A percentile compares a stretch with the other conserved stretches of the same genome.
Evolutionary conservation across 768 basidiomycete genomes (phyloP).

Genomic region (Asterophora lycoperdoides): DNA sequence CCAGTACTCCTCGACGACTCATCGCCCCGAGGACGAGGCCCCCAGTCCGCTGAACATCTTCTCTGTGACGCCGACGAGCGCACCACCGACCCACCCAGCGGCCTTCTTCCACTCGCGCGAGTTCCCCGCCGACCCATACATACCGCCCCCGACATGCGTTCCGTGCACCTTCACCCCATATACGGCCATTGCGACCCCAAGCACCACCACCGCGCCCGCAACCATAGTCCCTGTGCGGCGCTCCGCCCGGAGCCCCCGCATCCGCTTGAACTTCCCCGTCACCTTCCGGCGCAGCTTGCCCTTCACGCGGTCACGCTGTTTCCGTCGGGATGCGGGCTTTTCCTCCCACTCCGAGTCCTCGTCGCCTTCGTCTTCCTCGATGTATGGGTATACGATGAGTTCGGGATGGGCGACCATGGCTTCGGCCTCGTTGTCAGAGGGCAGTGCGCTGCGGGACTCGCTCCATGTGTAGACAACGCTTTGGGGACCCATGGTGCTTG

Average conservation of each 20-base stretch:
- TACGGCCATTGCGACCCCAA: constrained; percentile 67
- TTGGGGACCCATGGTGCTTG: constrained; percentile 70
- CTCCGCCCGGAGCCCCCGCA: constrained; percentile 24
- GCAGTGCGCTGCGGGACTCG: constrained; percentile 38
- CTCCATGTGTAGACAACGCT: constrained; percentile 77
- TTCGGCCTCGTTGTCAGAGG: constrained; percentile 55
- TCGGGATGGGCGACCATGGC: constrained; percentile 51
- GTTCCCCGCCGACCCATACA: constrained; percentile 20
- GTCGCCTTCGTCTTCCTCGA: constrained; percentile 21
- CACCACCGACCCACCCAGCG: constrained; percentile 27
- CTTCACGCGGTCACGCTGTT: constrained; percentile 11
- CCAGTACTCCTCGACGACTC: neutral
- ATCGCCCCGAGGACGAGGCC: constrained; percentile 1
- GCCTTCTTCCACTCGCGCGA: constrained; percentile 24
- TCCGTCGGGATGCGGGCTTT: constrained; percentile 13
- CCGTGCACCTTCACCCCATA: constrained; percentile 39
- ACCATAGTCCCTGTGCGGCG: constrained; percentile 44
- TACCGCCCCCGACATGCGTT: constrained; percentile 10
- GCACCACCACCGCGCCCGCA: constrained; percentile 62
- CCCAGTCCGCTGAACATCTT: constrained; percentile 12
- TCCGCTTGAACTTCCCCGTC: constrained; percentile 18
- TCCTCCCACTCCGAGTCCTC: constrained; percentile 15
- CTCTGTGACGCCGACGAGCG: constrained; percentile 21
- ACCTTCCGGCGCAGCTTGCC: constrained; percentile 16
- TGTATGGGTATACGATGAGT: constrained; percentile 52